Base-by-base conservation (phyloP, 441 rosid species). In the Pelargonium australe region DNA sequence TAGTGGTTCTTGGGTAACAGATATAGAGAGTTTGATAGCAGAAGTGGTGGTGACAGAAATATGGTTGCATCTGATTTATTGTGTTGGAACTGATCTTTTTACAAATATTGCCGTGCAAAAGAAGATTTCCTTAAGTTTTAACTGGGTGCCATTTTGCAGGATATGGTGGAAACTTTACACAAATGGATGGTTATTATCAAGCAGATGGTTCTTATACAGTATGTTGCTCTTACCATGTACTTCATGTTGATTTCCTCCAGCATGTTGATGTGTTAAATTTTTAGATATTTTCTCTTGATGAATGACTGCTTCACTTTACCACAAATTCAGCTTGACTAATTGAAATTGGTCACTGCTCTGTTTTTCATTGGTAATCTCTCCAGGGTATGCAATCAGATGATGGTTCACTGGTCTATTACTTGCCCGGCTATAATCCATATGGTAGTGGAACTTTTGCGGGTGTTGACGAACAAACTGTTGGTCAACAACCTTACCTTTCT, bases 351-450 rank as follows among this genome's bases (percentile, higher is more conserved):
- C 49, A 73, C 65, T 28, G n/a, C 76, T 47, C 43, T 19, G 14
- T 20, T 67, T 11, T 70, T 72, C 63, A 12, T 72, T 66, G 76
- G 55, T 76, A 65, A 8, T 64, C 6, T 53, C 65, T 68, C 34
- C 80, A 89, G 91, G 87, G 76, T 60, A 53, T 79, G 73, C 83
- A 81, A 69, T 45, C 85, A 20, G 82, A 85, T 25, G 79, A 78
- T 73, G 85, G 86, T 68, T 82, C 84, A 1, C 20, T 81, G 20
- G 65, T 78, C 62, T 82, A 81, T 77, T 81, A 82, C 77, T 63
- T 78, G 73, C 85, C 89, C 41, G 77, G 87, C 65, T 83, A 84
- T 76, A 76, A 72, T 64, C 80, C 87, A 49, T 85, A 82, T 71
- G 69, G 77, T 31, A 57, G 76, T 41, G 89, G 85, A 45, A n/a